Base-by-base conservation (phyloP, 176 grass and related monocot species). In the Oryza meridionalis region DNA sequence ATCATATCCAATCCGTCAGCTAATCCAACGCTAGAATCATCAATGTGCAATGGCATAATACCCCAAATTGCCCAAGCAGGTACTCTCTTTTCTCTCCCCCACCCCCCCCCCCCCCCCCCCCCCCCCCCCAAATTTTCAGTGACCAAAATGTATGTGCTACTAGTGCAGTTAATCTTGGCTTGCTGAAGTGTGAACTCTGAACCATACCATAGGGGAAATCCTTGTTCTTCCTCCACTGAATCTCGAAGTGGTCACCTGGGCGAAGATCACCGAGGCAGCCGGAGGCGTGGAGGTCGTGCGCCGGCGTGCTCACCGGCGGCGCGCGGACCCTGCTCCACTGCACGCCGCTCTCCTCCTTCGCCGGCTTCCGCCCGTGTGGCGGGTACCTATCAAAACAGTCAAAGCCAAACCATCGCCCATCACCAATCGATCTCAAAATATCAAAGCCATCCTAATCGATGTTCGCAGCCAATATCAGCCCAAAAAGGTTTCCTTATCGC, bases 161-260 rank as follows among this genome's bases (percentile, higher is more conserved):
- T 13, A 4, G 46, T 15, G n/a, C n/a, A 14, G 11, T 19, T 14
- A 53, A 53, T 53, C 16, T 53, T 53, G 50, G 50, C 5, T 17
- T 19, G 15, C 50, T 17, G 8, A 55, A 58, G 0, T 51, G 6
- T 21, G 19, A 21, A 55, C 51, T 7, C 17, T 22, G 55, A 62
- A 24, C 58, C 58, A 6, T 89, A 97, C 94, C 94, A 62, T 92
- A 97, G 38, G 94, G 94, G 67, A 92, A 97, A n/a, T 97, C 92
- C 78, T 97, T 90, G 88, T 89, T 97, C 84, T 88, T 97, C 70
- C 94, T 86, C 94, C 94, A 97, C 75, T 97, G 94, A 67, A 97
- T 92, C 83, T 97, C 94, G 35, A 97, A 94, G 66, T 94, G 90
- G 61, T 94, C 88, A 4, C 90, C 92, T 0, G 94, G 94, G 16